Conservation (phyloP, 1,139 yeast species). For the Pneumocystis oryctolagi region DNA sequence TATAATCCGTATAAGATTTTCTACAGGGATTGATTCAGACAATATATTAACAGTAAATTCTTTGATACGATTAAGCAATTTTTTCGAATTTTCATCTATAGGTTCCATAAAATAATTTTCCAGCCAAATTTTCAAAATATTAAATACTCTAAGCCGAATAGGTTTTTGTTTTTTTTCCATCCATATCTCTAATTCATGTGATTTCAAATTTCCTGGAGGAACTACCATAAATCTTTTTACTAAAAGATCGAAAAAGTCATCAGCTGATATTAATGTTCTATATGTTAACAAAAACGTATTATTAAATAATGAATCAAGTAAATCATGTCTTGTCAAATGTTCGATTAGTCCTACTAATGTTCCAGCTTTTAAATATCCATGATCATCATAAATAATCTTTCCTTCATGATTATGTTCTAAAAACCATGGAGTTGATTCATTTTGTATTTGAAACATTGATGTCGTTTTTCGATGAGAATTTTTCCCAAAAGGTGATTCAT, state of each 20-base stretch:
- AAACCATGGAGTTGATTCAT: conserved; percentile 49
- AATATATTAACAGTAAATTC: conserved; percentile 37
- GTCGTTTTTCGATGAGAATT: conserved; percentile 19
- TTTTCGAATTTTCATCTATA: conserved; percentile 25
- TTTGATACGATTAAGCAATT: conserved; percentile 28
- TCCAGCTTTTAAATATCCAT: conserved; percentile 74
- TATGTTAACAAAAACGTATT: conserved; percentile 61
- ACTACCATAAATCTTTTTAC: conserved; percentile 53
- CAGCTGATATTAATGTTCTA: conserved; percentile 57
- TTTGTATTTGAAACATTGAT: conserved; percentile 22
- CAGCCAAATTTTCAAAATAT: conserved; percentile 54
- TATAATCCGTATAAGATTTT: conserved; percentile 12
- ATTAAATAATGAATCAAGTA: conserved; percentile 53
- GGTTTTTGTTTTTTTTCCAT: conserved; percentile 49
- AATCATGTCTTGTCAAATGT: conserved; percentile 67
- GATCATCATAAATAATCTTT: conserved; percentile 55
- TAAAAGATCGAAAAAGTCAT: conserved; percentile 47
- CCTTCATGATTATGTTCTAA: conserved; percentile 64
- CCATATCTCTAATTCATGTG: conserved; percentile 75
- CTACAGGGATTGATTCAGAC: conserved; percentile 14
- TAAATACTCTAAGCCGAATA: conserved; percentile 53
- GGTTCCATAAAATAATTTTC: conserved; percentile 64
- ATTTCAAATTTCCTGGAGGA: conserved; percentile 80
- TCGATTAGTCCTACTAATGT: conserved; percentile 67
- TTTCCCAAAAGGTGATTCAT: conserved; percentile 7